phyloP scores from a whole-genome alignment of 371 early-diverging fungal species.

The Funneliformis caledonium region DNA sequence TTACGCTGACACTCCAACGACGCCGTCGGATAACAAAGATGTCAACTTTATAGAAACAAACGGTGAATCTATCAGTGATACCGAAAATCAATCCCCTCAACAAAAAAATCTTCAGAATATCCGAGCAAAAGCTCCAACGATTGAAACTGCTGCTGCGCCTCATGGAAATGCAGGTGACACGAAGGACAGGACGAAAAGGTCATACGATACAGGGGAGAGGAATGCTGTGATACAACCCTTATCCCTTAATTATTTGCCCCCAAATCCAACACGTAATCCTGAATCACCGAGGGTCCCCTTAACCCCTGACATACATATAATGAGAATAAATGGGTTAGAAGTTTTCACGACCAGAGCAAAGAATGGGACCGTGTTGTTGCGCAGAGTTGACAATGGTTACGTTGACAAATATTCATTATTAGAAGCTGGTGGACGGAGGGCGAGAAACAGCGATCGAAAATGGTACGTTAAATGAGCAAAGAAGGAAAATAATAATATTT shows the following conservation, averaged over 20 bases:
- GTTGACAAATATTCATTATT: constrained; percentile 20
- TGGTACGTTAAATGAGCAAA: neutral
- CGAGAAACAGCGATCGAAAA: neutral
- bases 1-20: neutral
- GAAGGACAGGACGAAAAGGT: no score
- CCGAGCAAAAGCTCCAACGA: neutral
- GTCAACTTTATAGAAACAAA: neutral
- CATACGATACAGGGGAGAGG: neutral
- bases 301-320: neutral
- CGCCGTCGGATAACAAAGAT: neutral
- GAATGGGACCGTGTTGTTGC: neutral
- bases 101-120: neutral
- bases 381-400: neutral
- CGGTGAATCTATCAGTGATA: neutral
- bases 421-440: neutral
- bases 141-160: neutral
- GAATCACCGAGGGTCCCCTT: neutral
- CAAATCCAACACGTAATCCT: neutral
- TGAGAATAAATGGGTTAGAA: neutral
- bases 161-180: neutral
- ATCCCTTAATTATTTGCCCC: neutral
- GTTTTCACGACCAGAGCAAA: constrained; percentile 9
- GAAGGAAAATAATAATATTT: neutral
- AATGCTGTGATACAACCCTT: neutral
- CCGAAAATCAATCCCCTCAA: neutral